phyloP scores from a whole-genome alignment of 495 filamentous ascomycete species.

The Monascus purpureus region DNA sequence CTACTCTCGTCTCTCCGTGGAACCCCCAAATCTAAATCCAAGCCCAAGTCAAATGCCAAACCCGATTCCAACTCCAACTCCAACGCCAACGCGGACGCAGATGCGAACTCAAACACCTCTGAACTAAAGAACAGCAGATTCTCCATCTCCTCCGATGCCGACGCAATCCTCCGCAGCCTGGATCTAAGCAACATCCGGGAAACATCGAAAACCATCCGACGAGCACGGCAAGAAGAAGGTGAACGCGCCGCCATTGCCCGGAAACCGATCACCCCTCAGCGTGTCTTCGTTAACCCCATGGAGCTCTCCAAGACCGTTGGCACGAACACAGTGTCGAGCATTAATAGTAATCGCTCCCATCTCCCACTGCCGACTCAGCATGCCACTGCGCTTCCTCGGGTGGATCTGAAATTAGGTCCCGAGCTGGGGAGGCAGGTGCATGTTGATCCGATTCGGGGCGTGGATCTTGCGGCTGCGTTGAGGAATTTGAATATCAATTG shows the following conservation, averaged over 20 bases:
- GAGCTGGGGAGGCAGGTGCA: constrained; percentile 25
- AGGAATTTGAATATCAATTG: constrained; percentile 12
- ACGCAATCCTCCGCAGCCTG: constrained; percentile 25
- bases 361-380: too few relatives aligned
- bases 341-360: too few relatives aligned
- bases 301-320: too few relatives aligned
- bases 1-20: too few relatives aligned
- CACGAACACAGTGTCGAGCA: too few relatives aligned
- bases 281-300: too few relatives aligned
- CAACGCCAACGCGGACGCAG: constrained; percentile 1
- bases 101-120: constrained; percentile 1
- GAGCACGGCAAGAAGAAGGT: neutral
- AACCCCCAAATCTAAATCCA: too few relatives aligned
- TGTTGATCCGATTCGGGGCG: constrained; percentile 22
- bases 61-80: too few relatives aligned
- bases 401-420: constrained; percentile 27
- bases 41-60: too few relatives aligned
- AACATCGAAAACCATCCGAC: constrained; percentile 2
- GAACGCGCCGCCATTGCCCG: neutral
- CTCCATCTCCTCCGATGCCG: constrained; percentile 14
- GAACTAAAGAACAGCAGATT: neutral
- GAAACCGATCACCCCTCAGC: too few relatives aligned
- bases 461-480: constrained; percentile 18
- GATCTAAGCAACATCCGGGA: constrained; percentile 18
- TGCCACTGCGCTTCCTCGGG: too few relatives aligned